Evolutionary conservation across 441 rosid genomes (phyloP).

Genomic region (Gossypium trilobum): DNA sequence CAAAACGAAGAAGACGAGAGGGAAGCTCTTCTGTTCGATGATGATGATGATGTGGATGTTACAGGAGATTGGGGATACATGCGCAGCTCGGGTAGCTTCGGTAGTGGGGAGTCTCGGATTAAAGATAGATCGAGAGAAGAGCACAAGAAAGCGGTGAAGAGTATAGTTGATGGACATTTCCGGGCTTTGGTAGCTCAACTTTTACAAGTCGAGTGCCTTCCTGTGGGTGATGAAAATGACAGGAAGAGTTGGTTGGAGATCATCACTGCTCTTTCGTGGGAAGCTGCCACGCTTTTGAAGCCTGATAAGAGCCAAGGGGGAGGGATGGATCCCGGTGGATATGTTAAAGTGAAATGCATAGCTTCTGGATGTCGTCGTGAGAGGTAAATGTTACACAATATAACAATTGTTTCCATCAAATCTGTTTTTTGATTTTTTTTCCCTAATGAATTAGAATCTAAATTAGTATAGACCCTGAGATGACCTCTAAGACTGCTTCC

Average conservation of each 20-base stretch:
- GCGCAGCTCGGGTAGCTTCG: slow-evolving; percentile 60
- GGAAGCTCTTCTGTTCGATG: slow-evolving; percentile 56
- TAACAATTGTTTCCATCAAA: background rate
- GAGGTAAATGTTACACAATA: slow-evolving; percentile 46
- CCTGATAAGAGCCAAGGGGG: slow-evolving; percentile 92
- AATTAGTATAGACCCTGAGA: background rate
- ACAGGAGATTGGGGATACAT: slow-evolving; percentile 78
- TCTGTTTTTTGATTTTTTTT: background rate
- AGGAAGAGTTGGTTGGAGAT: slow-evolving; percentile 85
- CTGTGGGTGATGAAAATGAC: slow-evolving; percentile 50
- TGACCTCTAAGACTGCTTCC: background rate
- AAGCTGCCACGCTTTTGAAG: slow-evolving; percentile 86
- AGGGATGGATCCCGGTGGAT: slow-evolving; percentile 99
- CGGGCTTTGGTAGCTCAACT: slow-evolving; percentile 89
- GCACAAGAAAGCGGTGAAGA: slow-evolving; percentile 74
- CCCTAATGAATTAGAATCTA: background rate
- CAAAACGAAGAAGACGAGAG: slow-evolving; percentile 93
- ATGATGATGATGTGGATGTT: slow-evolving; percentile 57
- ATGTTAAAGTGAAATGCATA: slow-evolving; percentile 93
- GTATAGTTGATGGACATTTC: slow-evolving; percentile 90
- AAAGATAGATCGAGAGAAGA: slow-evolving; percentile 70
- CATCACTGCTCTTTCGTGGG: slow-evolving; percentile 88
- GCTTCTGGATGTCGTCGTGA: slow-evolving; percentile 79
- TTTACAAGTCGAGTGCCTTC: slow-evolving; percentile 77
- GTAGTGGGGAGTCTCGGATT: slow-evolving; percentile 61